phyloP scores from a whole-genome alignment of 2,329 filamentous ascomycete species.

The Knoxdaviesia capensis region DNA sequence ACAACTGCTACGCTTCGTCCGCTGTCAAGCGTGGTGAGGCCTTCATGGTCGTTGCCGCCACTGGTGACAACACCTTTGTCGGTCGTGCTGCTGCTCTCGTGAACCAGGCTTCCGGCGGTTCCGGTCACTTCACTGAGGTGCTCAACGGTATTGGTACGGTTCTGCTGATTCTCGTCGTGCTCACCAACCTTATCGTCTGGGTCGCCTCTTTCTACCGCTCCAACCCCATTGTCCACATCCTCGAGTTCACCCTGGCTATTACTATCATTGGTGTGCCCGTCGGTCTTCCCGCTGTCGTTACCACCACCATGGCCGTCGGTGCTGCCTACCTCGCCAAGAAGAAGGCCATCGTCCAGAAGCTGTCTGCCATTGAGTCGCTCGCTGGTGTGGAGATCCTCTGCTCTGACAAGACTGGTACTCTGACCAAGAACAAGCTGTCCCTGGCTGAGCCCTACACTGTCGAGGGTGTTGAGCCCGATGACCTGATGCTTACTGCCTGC shows the following conservation, averaged over 20 bases:
- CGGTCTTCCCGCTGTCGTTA: constrained; percentile 82
- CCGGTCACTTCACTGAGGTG: constrained; percentile 80
- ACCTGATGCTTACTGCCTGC: constrained; percentile 83
- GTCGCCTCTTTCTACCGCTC: constrained; percentile 74
- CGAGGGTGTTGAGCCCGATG: constrained; percentile 62
- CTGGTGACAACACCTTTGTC: constrained; percentile 79
- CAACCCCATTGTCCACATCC: constrained; percentile 58
- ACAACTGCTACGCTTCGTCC: constrained; percentile 69
- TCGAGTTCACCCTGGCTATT: constrained; percentile 71
- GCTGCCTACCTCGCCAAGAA: constrained; percentile 82
- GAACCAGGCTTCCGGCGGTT: constrained; percentile 50
- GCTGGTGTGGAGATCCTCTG: constrained; percentile 87
- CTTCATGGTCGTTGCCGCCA: constrained; percentile 63
- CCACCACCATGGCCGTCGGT: constrained; percentile 87
- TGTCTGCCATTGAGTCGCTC: constrained; percentile 78
- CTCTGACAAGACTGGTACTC: constrained; percentile 83
- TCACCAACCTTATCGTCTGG: constrained; percentile 71
- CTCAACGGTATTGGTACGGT: constrained; percentile 72
- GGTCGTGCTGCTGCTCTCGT: constrained; percentile 76
- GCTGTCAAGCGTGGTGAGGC: constrained; percentile 81
- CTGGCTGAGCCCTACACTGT: constrained; percentile 71
- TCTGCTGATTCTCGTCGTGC: constrained; percentile 58
- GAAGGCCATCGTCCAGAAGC: constrained; percentile 83
- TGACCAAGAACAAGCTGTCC: constrained; percentile 89
- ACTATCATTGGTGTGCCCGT: constrained; percentile 86